Evolutionary conservation across 331 rosid species (phyloP).

Genomic region (Rhamnella rubrinervis): DNA sequence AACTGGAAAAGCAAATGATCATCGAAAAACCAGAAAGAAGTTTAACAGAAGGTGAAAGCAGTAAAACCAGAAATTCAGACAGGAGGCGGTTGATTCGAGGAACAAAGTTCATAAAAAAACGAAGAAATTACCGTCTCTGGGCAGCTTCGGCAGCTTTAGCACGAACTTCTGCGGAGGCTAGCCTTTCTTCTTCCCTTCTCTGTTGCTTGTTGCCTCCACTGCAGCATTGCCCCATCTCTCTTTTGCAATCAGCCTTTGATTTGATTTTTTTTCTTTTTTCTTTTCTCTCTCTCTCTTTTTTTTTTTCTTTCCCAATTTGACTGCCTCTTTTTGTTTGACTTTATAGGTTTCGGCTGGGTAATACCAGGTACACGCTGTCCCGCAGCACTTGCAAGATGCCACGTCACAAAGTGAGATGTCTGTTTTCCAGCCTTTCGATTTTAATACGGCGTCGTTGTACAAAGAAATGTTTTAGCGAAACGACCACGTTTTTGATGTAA

Average conservation of each 20-base stretch:
- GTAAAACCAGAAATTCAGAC: background rate
- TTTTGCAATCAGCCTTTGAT: background rate
- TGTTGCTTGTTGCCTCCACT: constrained; percentile 63
- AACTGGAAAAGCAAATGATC: background rate
- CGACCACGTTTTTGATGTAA: no score
- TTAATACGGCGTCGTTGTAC: no score
- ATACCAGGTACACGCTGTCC: background rate
- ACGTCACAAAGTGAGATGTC: background rate
- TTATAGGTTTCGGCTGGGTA: background rate
- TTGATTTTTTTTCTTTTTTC: background rate
- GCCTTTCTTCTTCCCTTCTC: constrained; percentile 69
- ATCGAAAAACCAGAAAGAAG: background rate
- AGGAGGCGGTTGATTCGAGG: background rate
- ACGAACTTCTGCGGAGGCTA: constrained; percentile 80
- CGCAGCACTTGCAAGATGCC: background rate
- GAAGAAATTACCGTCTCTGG: constrained; percentile 54
- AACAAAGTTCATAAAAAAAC: background rate
- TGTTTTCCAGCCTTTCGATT: no score
- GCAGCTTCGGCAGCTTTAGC: constrained; percentile 93
- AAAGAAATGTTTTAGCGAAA: no score
- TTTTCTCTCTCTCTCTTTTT: background rate
- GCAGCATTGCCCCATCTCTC: constrained; percentile 70
- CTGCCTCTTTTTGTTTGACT: background rate
- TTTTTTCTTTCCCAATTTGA: background rate
- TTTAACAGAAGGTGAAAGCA: no score